Evolutionary conservation across 768 basidiomycete species (phyloP), one percentile per base, ranked within the genome.

Genomic region (Trametes gibbosa): DNA sequence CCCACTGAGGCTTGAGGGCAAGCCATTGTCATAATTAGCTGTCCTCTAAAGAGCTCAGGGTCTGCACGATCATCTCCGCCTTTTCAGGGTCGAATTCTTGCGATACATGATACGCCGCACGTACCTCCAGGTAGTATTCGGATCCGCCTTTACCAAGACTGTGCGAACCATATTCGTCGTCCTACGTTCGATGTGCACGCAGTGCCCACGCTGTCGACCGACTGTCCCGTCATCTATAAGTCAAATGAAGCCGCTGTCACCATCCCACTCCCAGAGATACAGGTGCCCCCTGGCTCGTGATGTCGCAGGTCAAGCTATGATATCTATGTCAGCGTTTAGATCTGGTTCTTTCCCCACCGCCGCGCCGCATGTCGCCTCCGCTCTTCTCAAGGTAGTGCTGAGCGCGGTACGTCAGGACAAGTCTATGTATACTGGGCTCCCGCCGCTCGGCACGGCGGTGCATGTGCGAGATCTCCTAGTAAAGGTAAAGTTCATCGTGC

Each of bases 1-100:
- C 47, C 71, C 9, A 56, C 60, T 6, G 63, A 64, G 53, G 63
- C 62, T 41, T 70, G 64, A 52, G 17, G 21, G 52, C 12, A 5
- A 21, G 9, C 41, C 17, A 42, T n/a, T 42, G 34, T 41, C 45
- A 32, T 48, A 24, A 34, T 12, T 42, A 23, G 55, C 29, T 32
- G 47, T 39, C 16, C 21, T 16, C 37, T 24, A 24, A 19, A 13
- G 25, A 6, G 16, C 12, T 37, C 17, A 27, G 32, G 47, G 50
- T 7, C 16, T n/a, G 19, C 34, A 10, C 14, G 37, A 19, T 47
- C 47, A 16, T 47, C 48, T 40, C 23, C 35, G 29, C 46, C 29
- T 9, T 34, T 12, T 32, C n/a, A n/a, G 19, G 34, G 35, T 32
- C 37, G 23, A n/a, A 3, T 24, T 13, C 37, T 39, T 14, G 24